Conservation (phyloP, 352 stramenopile genomes). For the Phytophthora litchii region DNA sequence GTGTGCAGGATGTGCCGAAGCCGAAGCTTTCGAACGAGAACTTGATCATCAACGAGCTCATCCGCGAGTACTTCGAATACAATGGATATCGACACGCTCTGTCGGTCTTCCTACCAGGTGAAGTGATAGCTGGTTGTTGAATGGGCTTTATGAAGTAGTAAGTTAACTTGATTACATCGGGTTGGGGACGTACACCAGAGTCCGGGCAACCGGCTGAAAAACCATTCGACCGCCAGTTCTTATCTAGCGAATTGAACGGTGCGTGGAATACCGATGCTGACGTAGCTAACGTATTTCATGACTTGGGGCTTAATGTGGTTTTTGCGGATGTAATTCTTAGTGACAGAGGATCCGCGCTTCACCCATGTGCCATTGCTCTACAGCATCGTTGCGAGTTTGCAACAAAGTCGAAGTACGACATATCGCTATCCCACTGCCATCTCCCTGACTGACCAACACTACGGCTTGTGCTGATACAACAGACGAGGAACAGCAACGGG, state of each 20-base stretch:
- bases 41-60: slow-evolving; percentile 94
- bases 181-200: slow-evolving; percentile 42
- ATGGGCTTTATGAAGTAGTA: background rate
- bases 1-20: slow-evolving; percentile 49
- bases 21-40: slow-evolving; percentile 92
- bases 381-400: slow-evolving; percentile 67
- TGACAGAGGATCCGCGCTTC: slow-evolving; percentile 69
- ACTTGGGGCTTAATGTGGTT: background rate
- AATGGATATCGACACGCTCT: slow-evolving; percentile 92
- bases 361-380: slow-evolving; percentile 84
- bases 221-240: slow-evolving; percentile 80
- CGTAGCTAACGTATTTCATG: background rate
- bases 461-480: background rate
- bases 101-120: slow-evolving; percentile 86
- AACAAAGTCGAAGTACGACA: slow-evolving; percentile 40
- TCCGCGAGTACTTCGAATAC: slow-evolving; percentile 94
- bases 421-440: background rate
- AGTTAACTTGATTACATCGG: slow-evolving; percentile 11
- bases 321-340: slow-evolving; percentile 25
- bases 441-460: background rate
- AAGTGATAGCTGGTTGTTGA: background rate
- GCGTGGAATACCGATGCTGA: slow-evolving; percentile 1
- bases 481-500: slow-evolving; percentile 26
- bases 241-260: slow-evolving; percentile 85
- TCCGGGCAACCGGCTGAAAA: slow-evolving; percentile 82